Evolutionary conservation across 441 rosid species (phyloP).

Genomic region (Mallotus repandus): DNA sequence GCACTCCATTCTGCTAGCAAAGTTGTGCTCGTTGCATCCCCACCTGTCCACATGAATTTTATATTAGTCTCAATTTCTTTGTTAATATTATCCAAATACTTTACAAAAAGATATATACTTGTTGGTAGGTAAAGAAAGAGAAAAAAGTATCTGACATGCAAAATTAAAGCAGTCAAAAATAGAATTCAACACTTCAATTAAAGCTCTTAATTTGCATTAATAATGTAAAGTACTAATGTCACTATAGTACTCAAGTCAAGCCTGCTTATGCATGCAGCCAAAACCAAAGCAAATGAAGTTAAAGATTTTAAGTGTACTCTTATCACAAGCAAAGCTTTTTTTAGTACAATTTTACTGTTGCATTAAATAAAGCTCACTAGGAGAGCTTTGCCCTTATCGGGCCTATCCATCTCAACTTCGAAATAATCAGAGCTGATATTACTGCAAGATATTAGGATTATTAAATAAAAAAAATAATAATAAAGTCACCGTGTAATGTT

Average conservation of each 20-base stretch:
- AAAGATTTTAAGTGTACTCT: neutral
- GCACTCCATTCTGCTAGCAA: slow-evolving; percentile 85
- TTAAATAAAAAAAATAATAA: too few relatives aligned
- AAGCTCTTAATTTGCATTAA: neutral
- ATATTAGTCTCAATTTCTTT: too few relatives aligned
- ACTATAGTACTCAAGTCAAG: too few relatives aligned
- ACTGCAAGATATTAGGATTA: too few relatives aligned
- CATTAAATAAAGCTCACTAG: too few relatives aligned
- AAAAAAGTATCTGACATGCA: neutral
- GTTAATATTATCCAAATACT: neutral
- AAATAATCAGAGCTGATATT: too few relatives aligned
- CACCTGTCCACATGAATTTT: slow-evolving; percentile 34
- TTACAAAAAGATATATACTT: too few relatives aligned
- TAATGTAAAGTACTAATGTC: neutral
- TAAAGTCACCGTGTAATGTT: too few relatives aligned
- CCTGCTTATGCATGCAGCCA: neutral
- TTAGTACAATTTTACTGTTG: too few relatives aligned
- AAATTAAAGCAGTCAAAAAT: slow-evolving; percentile 17
- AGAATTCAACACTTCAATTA: neutral
- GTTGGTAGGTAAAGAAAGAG: neutral
- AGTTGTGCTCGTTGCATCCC: slow-evolving; percentile 86
- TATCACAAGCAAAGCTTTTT: too few relatives aligned
- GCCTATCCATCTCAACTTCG: too few relatives aligned
- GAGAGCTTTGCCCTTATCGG: too few relatives aligned
- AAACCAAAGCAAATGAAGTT: neutral